Conservation (phyloP, 73 alveolate genomes). For the Tetrahymena thermophila region DNA sequence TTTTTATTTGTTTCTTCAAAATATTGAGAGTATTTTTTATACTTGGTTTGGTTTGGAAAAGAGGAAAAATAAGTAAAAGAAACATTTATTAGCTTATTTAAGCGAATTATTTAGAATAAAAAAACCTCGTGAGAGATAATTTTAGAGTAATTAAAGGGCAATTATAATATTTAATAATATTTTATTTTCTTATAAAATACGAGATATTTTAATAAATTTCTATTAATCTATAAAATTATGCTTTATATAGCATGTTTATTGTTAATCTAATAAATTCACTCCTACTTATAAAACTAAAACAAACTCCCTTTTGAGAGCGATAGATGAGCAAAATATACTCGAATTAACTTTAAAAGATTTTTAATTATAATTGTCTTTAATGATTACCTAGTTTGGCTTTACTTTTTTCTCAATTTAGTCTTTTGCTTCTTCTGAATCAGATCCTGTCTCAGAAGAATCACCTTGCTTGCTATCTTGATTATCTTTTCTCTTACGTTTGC, state of each 20-base stretch:
- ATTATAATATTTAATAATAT: neutral
- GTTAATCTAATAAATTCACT: neutral
- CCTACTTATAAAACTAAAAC: neutral
- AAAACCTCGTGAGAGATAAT: neutral
- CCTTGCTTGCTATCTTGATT: neutral
- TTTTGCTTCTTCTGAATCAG: conserved; percentile 2
- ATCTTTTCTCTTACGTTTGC: conserved; percentile 16
- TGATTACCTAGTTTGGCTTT: neutral
- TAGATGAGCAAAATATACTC: neutral
- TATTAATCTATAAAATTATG: neutral
- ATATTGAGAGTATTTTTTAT: too few species aligned
- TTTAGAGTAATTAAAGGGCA: neutral
- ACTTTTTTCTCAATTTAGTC: neutral
- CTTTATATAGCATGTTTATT: neutral
- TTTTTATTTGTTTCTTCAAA: too few species aligned
- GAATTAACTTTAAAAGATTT: neutral
- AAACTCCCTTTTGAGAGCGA: neutral
- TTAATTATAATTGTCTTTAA: neutral
- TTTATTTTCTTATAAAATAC: neutral
- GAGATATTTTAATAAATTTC: neutral
- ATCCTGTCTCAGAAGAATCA: conserved; percentile 7
- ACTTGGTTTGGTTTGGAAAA: too few species aligned
- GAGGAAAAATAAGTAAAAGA: neutral
- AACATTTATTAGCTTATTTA: neutral
- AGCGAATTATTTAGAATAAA: neutral